Evolutionary conservation across 106 monocot genomes (phyloP), one percentile per base, ranked within the genome.

Genomic region (Dioscorea dumetorum): DNA sequence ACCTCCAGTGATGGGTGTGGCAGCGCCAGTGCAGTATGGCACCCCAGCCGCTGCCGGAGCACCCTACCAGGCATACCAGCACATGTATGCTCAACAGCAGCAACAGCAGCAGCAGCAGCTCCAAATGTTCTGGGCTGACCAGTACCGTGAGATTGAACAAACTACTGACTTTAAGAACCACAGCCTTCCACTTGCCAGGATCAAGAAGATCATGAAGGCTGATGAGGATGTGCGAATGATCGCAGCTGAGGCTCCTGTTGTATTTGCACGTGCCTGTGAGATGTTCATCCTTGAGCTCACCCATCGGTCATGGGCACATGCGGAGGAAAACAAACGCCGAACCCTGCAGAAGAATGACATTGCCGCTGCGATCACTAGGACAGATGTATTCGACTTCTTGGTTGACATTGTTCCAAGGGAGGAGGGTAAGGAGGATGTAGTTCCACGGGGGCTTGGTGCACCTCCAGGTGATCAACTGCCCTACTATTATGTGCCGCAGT

Each of bases 161-260:
- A 87, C 87, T 23, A 83, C 82, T 12, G 87, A 87, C 66, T 87
- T 87, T 72, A 87, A 82, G 73, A 87, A 87, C 74, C 87, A 87
- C 73, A 87, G 79, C 77, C 79, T 87, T 31, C 88, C 88, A 12
- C 82, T 89, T 18, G 88, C 88, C 13, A 78, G 85, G 65, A 92
- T 92, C 83, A 93, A 88, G 84, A 91, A 91, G 82, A 91, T 91
- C 77, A 91, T 91, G 91, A 91, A 91, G 80, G 87, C 91, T 34
- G 91, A 91, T 68, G 91, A 91, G 63, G 91, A 85, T 62, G 89
- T 86, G 18, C 81, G 85, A 58, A 93, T 93, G 92, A 88, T 85
- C 63, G 84, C 87, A 11, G 85, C 88, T 20, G 94, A 90, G 87
- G 94, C 87, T 17, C 88, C 86, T 23, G 87, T 87, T 52, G 84